Base-by-base conservation (phyloP, 495 filamentous ascomycete species). In the Gamarada debralockiae region DNA sequence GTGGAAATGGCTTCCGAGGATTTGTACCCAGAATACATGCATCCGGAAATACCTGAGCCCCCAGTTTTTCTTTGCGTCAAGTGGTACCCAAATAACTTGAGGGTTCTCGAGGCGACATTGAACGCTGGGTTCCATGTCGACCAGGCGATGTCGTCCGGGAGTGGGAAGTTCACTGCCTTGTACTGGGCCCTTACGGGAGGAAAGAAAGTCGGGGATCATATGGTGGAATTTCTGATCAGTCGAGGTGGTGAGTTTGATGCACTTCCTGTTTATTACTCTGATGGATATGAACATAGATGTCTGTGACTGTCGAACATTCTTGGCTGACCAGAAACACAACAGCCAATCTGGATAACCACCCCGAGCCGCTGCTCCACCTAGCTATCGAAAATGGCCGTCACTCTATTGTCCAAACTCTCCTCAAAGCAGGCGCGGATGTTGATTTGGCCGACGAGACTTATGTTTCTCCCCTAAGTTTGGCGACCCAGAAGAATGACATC, bases 91-190 rank as follows among this genome's bases (percentile, higher is more conserved):
- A 51, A 23, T 1, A 49, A 17, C n/a, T 12, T 34, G 15, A 55
- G 34, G 13, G 50, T 59, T 23, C 51, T 59, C 3, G 29, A 31
- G 8, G 20, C 40, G 2, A 48, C 33, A 17, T 29, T 59, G 27
- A 25, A 55, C 4, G 51, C 51, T 40, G 56, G 56, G 29, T 59
- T 59, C 34, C 21, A 45, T 34, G 27, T 59, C 40, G 56, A 59
- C 34, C 39, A 59, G 22, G n/a, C 0, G 21, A 55, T 57, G 48
- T 51, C 39, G 37, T 46, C 39, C 18, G 47, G 46, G 15, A 46
- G 21, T 27, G 50, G 36, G 3, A 29, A 51, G 23, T 20, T 8
- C 12, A 59, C 56, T 6, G 33, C 47, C 50, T 27, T 59, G 39
- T 50, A 31, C 18, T 50, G 48, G 48, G 34, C 33, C 2, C 33